Evolutionary conservation across 768 basidiomycete genomes (phyloP).

Genomic region (Wakefieldia striispora): DNA sequence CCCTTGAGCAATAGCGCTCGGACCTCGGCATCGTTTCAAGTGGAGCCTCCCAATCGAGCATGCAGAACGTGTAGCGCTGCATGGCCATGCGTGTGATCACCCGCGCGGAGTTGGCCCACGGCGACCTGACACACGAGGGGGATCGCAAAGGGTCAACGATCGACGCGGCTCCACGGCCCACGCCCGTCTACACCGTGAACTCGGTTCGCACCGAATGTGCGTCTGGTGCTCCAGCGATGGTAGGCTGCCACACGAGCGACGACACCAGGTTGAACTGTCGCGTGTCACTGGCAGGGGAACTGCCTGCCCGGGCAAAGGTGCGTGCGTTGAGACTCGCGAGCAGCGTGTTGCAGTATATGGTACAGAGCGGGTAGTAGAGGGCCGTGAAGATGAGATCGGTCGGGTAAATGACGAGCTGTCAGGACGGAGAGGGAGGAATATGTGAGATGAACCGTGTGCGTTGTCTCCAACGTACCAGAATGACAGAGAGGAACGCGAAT

Average conservation of each 20-base stretch:
- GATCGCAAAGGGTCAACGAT: too few species aligned
- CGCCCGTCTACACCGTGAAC: neutral
- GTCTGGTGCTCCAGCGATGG: neutral
- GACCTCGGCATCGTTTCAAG: too few species aligned
- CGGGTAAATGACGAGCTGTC: slow-evolving; percentile 24
- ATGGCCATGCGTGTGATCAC: too few species aligned
- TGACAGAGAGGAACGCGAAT: slow-evolving; percentile 20
- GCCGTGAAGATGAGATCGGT: slow-evolving; percentile 21
- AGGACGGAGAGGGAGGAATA: neutral
- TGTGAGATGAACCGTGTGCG: neutral
- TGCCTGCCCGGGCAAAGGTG: slow-evolving; percentile 9
- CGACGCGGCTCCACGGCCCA: too few species aligned
- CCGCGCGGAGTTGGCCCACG: too few species aligned
- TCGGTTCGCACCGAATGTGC: neutral
- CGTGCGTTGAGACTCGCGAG: slow-evolving; percentile 33
- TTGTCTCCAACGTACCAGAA: slow-evolving; percentile 15
- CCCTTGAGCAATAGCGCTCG: too few species aligned
- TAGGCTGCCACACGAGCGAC: slow-evolving; percentile 10
- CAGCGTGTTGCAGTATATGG: slow-evolving; percentile 34
- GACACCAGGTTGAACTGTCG: neutral
- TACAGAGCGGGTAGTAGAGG: slow-evolving; percentile 31
- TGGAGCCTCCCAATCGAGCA: too few species aligned
- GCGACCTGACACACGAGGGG: too few species aligned
- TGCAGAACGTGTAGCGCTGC: too few species aligned
- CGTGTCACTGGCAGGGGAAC: neutral